Evolutionary conservation across 352 stramenopile genomes (phyloP), one percentile per base, ranked within the genome.

Genomic region (Pythium dissotocum): DNA sequence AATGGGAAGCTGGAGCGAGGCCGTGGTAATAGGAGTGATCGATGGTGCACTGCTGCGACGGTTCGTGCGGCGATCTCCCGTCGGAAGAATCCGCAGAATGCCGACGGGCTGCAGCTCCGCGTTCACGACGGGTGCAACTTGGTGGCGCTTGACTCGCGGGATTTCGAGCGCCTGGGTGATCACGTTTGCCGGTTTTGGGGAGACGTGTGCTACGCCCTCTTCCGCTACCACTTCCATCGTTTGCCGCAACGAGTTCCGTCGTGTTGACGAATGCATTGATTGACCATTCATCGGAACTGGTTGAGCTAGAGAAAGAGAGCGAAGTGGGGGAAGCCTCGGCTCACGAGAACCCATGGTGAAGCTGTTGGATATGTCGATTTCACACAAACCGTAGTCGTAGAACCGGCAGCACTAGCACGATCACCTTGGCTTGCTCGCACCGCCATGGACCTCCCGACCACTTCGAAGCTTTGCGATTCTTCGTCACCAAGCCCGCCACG

Each of bases 91-190:
- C 12, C n/a, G 28, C 0, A 71, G 24, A 6, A 14, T 30, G 1
- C 54, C 65, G 33, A 71, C 9, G 1, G 53, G 18, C 21, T 71
- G 38, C 4, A 57, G 36, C 35, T 71, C 58, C 14, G 61, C 58
- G 7, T 61, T 71, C 42, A 71, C 28, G 35, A 67, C 7, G 12
- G 65, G 65, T 30, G 62, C 36, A 13, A 71, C 65, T 53, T 71
- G 65, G 18, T 71, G 59, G 0, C 57, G 49, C 44, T 48, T 71
- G 18, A 63, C 58, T 8, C 58, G 57, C 24, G 59, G 40, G 4
- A 28, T 40, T 8, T 58, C 56, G 21, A 12, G 16, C n/a, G 16
- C 3, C 21, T 32, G 21, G 18, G 44, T 13, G n/a, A 4, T 21
- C 36, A 58, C 26, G 38, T 57, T 48, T 30, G 26, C 56, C 14